Percentiles rank a stretch among this genome's conserved stretches.
Evolutionary conservation across 2,329 filamentous ascomycete species (phyloP).

Genomic region (Zasmidium angulare): DNA sequence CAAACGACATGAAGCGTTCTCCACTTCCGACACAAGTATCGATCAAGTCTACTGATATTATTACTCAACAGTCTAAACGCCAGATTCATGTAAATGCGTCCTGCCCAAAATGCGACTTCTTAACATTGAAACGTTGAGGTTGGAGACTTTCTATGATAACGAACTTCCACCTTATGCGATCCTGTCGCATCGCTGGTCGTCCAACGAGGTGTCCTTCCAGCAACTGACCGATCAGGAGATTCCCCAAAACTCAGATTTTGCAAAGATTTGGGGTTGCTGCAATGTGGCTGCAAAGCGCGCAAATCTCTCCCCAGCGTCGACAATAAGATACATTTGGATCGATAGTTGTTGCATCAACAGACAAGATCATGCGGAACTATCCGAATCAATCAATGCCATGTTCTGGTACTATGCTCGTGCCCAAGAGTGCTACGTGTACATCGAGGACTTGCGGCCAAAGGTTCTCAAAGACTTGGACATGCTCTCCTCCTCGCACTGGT

Average conservation of each 20-base stretch:
- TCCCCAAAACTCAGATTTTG: too few species aligned
- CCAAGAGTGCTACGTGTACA: constrained; percentile 4
- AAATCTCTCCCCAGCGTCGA: constrained; percentile 2
- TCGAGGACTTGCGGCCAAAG: background rate
- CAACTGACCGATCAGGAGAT: background rate
- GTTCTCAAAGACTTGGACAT: too few species aligned
- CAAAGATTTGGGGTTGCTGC: too few species aligned
- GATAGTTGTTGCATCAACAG: constrained; percentile 15
- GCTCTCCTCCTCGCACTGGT: background rate
- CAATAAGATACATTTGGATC: constrained; percentile 7
- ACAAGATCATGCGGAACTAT: constrained; percentile 43
- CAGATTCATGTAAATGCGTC: too few species aligned
- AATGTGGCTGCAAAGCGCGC: too few species aligned
- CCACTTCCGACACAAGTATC: too few species aligned
- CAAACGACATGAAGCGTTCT: too few species aligned
- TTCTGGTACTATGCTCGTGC: constrained; percentile 1
- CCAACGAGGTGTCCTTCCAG: constrained; percentile 3
- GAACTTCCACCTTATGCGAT: constrained; percentile 9
- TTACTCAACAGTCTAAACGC: too few species aligned
- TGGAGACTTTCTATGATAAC: constrained; percentile 8
- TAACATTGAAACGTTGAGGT: constrained; percentile 6
- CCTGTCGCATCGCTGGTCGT: constrained; percentile 16
- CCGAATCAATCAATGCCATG: constrained; percentile 46
- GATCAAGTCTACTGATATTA: too few species aligned
- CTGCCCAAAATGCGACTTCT: constrained; percentile 23